Evolutionary conservation across 2,329 filamentous ascomycete species (phyloP).

Genomic region (Leptographium procerum): DNA sequence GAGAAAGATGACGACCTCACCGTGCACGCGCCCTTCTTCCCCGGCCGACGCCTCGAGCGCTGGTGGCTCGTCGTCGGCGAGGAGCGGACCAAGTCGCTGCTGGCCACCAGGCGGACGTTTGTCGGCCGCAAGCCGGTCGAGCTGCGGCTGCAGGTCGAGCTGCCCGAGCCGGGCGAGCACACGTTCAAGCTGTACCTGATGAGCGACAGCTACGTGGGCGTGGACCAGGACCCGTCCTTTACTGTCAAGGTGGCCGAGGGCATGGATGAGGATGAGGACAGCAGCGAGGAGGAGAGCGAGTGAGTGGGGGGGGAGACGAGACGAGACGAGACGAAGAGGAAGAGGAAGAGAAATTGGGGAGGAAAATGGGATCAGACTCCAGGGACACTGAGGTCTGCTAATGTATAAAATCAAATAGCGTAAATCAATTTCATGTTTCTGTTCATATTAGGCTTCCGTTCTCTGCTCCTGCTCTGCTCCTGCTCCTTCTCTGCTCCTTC

Average conservation of each 20-base stretch:
- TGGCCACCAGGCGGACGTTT: conserved; percentile 91
- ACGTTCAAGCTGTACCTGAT: conserved; percentile 87
- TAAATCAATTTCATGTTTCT: too few relatives aligned
- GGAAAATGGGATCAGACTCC: background rate
- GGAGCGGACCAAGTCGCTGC: conserved; percentile 72
- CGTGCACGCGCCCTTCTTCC: conserved; percentile 94
- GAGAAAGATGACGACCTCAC: conserved; percentile 64
- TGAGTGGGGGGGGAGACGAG: background rate
- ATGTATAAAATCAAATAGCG: too few relatives aligned
- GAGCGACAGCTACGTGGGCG: conserved; percentile 93
- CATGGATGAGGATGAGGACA: conserved; percentile 95
- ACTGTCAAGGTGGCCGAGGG: conserved; percentile 77
- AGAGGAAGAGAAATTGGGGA: background rate
- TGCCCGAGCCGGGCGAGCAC: conserved; percentile 68
- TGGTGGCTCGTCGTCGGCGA: conserved; percentile 98
- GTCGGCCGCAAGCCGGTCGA: conserved; percentile 62
- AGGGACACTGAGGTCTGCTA: too few relatives aligned
- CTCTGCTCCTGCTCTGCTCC: too few relatives aligned
- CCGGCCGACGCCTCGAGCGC: conserved; percentile 83
- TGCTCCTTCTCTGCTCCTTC: too few relatives aligned
- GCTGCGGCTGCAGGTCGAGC: conserved; percentile 75
- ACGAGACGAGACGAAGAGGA: background rate
- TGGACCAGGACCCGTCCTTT: conserved; percentile 91
- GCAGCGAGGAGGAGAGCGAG: conserved; percentile 52
- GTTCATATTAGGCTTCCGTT: too few relatives aligned